These are phyloP conservation scores for Eucalyptus marginata DNA, from an alignment of 345 rosid species.

Conservation along the genomic window DNA sequence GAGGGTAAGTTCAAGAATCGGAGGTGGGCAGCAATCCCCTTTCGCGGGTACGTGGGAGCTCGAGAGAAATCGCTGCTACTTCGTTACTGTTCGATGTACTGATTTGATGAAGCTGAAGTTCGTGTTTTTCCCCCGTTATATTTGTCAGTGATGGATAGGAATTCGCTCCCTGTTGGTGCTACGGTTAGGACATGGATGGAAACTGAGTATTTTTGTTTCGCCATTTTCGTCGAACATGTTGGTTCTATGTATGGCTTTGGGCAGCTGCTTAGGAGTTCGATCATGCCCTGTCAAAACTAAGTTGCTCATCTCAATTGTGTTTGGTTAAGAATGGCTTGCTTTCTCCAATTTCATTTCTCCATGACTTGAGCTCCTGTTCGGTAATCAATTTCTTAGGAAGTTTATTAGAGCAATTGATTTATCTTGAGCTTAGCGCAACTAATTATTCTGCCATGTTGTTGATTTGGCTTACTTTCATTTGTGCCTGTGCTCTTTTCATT, in stretches of 20 bases:
- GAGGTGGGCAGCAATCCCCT: neutral
- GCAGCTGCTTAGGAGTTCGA: neutral
- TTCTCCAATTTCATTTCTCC: neutral
- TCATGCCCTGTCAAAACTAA: neutral
- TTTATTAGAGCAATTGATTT: neutral
- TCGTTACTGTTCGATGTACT: neutral
- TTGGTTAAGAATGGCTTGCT: neutral
- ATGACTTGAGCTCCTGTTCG: neutral
- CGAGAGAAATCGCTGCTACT: neutral
- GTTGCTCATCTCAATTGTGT: neutral
- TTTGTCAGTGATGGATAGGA: neutral
- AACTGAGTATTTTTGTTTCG: neutral
- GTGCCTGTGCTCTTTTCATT: neutral
- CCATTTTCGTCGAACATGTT: neutral
- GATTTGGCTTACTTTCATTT: neutral
- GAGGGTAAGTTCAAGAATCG: neutral
- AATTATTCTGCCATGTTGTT: neutral
- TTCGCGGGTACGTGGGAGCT: neutral
- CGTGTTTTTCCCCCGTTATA: neutral
- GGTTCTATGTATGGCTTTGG: neutral
- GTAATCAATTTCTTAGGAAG: neutral
- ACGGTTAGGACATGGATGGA: neutral
- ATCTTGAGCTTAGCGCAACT: neutral
- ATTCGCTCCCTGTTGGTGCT: neutral
- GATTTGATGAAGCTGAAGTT: neutral